phyloP scores from a whole-genome alignment of 768 basidiomycete genomes.

The Lactarius pseudohatsudake region DNA sequence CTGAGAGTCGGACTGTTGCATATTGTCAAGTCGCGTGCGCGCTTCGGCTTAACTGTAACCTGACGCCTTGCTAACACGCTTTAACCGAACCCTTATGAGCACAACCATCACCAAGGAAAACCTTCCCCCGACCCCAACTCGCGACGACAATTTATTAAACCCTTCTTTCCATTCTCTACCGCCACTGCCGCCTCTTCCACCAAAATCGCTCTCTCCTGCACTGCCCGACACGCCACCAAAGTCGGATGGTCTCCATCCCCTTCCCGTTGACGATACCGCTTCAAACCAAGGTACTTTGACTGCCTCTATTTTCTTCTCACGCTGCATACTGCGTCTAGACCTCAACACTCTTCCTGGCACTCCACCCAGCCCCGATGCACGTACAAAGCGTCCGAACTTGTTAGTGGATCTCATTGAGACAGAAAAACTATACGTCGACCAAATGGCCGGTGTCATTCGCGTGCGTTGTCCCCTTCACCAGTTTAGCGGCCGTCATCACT shows the following conservation, averaged over 20 bases:
- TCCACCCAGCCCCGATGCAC: conserved; percentile 41
- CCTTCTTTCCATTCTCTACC: not conserved
- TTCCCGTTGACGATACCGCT: conserved; percentile 24
- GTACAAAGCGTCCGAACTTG: conserved; percentile 71
- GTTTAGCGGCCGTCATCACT: conserved; percentile 11
- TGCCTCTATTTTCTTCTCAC: not conserved
- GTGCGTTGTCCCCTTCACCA: conserved; percentile 47
- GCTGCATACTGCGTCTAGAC: conserved; percentile 17
- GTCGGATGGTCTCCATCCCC: conserved; percentile 26
- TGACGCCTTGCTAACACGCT: conserved; percentile 2
- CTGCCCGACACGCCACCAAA: conserved; percentile 1
- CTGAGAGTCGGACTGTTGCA: conserved; percentile 15
- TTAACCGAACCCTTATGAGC: conserved; percentile 29
- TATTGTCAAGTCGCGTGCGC: conserved; percentile 9
- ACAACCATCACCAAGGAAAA: conserved; percentile 31
- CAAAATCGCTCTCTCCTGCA: conserved; percentile 29
- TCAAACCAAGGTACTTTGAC: conserved; percentile 8
- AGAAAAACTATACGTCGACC: conserved; percentile 89
- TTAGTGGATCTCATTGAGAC: conserved; percentile 91
- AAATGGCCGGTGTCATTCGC: conserved; percentile 85
- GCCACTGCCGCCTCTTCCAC: conserved; percentile 12
- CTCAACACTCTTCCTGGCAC: conserved; percentile 13
- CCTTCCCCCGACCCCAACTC: conserved; percentile 32
- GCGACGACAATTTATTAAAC: not conserved
- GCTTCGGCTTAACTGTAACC: not conserved